phyloP scores from a whole-genome alignment of 176 grass and related monocot genomes.

The Rhipidocladum racemiflorum region DNA sequence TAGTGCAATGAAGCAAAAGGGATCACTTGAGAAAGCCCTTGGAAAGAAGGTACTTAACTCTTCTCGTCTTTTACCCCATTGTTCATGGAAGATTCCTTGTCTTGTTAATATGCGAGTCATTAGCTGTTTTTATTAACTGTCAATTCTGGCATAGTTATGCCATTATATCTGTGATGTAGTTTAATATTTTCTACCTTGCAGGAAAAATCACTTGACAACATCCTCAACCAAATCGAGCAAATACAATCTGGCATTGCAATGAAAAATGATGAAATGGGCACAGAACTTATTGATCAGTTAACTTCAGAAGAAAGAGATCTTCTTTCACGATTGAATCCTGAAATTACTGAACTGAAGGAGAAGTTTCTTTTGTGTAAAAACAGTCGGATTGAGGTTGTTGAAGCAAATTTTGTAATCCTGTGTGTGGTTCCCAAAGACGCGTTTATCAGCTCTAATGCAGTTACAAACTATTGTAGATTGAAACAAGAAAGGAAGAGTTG shows the following conservation, averaged over 20 bases:
- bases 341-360: slow-evolving; percentile 93
- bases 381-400: slow-evolving; percentile 73
- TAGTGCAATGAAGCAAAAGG: slow-evolving; percentile 66
- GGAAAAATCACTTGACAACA: slow-evolving; percentile 93
- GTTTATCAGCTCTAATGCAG: slow-evolving; percentile 8
- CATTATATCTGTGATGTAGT: slow-evolving; percentile 3
- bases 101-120: slow-evolving; percentile 5
- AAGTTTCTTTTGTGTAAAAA: slow-evolving; percentile 81
- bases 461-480: slow-evolving; percentile 53
- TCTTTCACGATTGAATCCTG: slow-evolving; percentile 92
- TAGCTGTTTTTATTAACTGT: not conserved
- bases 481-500: slow-evolving; percentile 93
- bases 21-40: slow-evolving; percentile 69
- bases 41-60: slow-evolving; percentile 74
- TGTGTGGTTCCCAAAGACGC: not conserved
- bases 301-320: slow-evolving; percentile 79
- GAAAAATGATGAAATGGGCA: slow-evolving; percentile 99
- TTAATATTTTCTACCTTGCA: slow-evolving; percentile 39
- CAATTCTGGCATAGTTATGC: slow-evolving; percentile 1
- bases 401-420: slow-evolving; percentile 27
- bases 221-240: slow-evolving; percentile 93
- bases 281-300: slow-evolving; percentile 96
- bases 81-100: not conserved
- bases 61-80: slow-evolving; percentile 11
- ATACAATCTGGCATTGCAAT: slow-evolving; percentile 84